Conservation (phyloP, 345 rosid species). For the Boechera divaricarpa region DNA sequence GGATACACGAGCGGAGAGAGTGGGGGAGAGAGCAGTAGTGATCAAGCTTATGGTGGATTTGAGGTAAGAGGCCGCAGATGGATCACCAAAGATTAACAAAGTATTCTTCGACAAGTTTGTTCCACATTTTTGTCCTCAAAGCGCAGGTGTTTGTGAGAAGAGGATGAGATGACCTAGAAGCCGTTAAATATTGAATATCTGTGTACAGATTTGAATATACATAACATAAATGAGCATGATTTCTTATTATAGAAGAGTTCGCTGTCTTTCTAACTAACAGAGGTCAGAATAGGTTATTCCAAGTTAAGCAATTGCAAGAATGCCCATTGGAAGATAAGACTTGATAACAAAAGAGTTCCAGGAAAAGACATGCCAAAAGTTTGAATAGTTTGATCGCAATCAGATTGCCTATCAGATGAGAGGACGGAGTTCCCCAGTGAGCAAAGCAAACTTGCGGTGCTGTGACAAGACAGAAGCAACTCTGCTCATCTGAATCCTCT, state of each 20-base stretch:
- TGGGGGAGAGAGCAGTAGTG: slow-evolving; percentile 97
- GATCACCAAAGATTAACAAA: slow-evolving; percentile 73
- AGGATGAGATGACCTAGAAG: slow-evolving; percentile 30
- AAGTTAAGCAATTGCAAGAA: slow-evolving; percentile 9
- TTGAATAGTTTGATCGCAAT: too few relatives aligned
- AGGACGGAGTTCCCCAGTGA: slow-evolving; percentile 75
- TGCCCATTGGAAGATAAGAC: slow-evolving; percentile 1
- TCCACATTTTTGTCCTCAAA: slow-evolving; percentile 37
- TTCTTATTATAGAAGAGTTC: slow-evolving; percentile 25
- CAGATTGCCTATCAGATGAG: slow-evolving; percentile 41
- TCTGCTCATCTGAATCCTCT: slow-evolving; percentile 55
- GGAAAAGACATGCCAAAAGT: slow-evolving; percentile 2
- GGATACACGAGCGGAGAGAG: slow-evolving; percentile 84
- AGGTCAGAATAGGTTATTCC: slow-evolving; percentile 1
- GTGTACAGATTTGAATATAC: slow-evolving; percentile 46
- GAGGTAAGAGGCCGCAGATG: slow-evolving; percentile 80
- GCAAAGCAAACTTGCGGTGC: slow-evolving; percentile 77
- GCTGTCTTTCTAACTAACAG: slow-evolving; percentile 19
- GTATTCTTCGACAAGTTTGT: not conserved
- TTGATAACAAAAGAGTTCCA: not conserved
- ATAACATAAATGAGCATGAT: slow-evolving; percentile 29
- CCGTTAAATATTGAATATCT: slow-evolving; percentile 34
- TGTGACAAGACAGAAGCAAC: slow-evolving; percentile 67
- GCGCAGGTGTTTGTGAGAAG: slow-evolving; percentile 29
- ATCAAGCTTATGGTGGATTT: slow-evolving; percentile 75